Percentiles rank a stretch among this genome's conserved stretches.
Conservation (phyloP, 2,329 filamentous ascomycete genomes). For the Pestalotiopsis sp. region DNA sequence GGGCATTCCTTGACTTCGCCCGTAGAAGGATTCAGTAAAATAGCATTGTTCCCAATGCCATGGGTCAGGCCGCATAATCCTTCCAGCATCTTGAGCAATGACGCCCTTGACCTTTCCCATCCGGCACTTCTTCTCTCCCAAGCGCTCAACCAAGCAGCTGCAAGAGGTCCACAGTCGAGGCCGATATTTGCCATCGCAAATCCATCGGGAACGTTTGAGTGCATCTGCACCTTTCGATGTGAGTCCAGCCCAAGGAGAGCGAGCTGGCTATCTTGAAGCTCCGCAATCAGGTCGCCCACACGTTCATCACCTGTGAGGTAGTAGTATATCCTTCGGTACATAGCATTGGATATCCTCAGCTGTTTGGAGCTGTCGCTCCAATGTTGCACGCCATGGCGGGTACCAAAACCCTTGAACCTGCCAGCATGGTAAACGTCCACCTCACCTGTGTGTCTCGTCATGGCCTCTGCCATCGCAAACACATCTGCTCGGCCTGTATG, state of each 20-base stretch:
- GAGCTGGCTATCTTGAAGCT: slow-evolving; percentile 54
- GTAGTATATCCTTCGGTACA: slow-evolving; percentile 60
- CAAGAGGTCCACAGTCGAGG: slow-evolving; percentile 61
- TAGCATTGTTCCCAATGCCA: slow-evolving; percentile 59
- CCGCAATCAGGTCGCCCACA: slow-evolving; percentile 54
- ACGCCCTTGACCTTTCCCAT: slow-evolving; percentile 53
- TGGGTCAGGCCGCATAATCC: slow-evolving; percentile 58
- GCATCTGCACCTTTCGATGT: slow-evolving; percentile 55
- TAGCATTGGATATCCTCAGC: slow-evolving; percentile 59
- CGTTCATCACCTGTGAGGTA: slow-evolving; percentile 61
- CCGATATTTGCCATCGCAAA: slow-evolving; percentile 38
- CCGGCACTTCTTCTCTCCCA: slow-evolving; percentile 59
- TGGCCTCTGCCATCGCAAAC: slow-evolving; percentile 60
- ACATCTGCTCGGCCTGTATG: slow-evolving; percentile 59
- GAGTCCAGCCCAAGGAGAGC: slow-evolving; percentile 58
- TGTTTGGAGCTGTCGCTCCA: slow-evolving; percentile 65
- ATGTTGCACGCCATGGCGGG: slow-evolving; percentile 65
- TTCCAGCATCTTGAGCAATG: slow-evolving; percentile 48
- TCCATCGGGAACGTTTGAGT: slow-evolving; percentile 40
- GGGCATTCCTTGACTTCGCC: slow-evolving; percentile 30
- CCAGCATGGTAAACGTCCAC: slow-evolving; percentile 66
- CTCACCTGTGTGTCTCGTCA: slow-evolving; percentile 61
- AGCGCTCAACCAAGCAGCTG: slow-evolving; percentile 60
- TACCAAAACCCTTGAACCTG: slow-evolving; percentile 60
- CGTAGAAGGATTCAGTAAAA: slow-evolving; percentile 37